These are phyloP conservation scores for Rhynchospora breviuscula DNA, from an alignment of 176 grass and related monocot species.

Conservation along the genomic window DNA sequence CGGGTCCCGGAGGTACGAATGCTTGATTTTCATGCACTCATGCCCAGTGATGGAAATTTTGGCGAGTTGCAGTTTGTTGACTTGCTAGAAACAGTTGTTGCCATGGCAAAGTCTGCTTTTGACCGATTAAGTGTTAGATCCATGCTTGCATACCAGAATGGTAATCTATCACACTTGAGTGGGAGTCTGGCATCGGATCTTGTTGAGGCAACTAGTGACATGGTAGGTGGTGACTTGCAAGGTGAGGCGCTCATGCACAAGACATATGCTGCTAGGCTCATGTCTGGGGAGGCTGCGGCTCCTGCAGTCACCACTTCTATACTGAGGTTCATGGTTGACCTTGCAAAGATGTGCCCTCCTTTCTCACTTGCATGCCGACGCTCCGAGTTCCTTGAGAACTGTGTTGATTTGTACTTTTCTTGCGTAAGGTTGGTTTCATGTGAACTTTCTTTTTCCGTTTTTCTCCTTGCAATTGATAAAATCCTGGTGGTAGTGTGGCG, in stretches of 20 bases:
- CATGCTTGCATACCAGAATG: slow-evolving; percentile 92
- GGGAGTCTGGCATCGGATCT: slow-evolving; percentile 75
- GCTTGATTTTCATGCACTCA: slow-evolving; percentile 96
- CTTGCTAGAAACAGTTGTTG: slow-evolving; percentile 80
- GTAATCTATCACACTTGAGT: slow-evolving; percentile 82
- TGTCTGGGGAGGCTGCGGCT: slow-evolving; percentile 92
- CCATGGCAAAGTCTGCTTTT: slow-evolving; percentile 94
- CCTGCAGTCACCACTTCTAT: slow-evolving; percentile 87
- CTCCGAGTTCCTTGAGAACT: slow-evolving; percentile 81
- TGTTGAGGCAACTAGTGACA: slow-evolving; percentile 64
- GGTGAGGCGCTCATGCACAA: slow-evolving; percentile 98
- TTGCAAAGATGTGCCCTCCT: slow-evolving; percentile 78
- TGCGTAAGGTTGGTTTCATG: slow-evolving; percentile 73
- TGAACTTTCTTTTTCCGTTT: neutral
- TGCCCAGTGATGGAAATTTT: slow-evolving; percentile 96
- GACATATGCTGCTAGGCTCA: slow-evolving; percentile 95
- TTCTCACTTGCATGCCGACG: slow-evolving; percentile 87
- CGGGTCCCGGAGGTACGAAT: slow-evolving; percentile 96
- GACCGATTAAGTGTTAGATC: slow-evolving; percentile 75
- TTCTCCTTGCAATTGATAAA: neutral
- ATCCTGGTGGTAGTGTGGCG: neutral
- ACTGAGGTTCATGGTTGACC: slow-evolving; percentile 92
- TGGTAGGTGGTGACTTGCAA: slow-evolving; percentile 66
- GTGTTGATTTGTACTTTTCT: slow-evolving; percentile 97
- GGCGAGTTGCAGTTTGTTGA: slow-evolving; percentile 94